Evolutionary conservation across 2,329 filamentous ascomycete genomes (phyloP), one percentile per base, ranked within the genome.

Genomic region (Aspergillus sp.): DNA sequence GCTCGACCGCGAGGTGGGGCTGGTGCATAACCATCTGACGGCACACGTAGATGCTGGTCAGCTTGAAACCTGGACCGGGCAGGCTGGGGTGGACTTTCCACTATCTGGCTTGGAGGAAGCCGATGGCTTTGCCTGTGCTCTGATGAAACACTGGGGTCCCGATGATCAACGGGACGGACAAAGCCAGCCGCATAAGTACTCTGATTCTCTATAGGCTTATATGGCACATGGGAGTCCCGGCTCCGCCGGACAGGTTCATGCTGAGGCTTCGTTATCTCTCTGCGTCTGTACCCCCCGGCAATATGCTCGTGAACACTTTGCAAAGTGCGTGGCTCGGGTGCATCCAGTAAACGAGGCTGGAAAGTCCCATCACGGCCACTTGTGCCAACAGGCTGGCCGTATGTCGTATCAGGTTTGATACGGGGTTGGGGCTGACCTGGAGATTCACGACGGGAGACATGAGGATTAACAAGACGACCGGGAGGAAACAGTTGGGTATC

Each of bases 161-260:
- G 68, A 30, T 69, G 61, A 55, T 72, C 71, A 68, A 77, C 64
- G 41, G 70, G 69, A 58, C 74, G 74, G 59, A 77, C 71, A 64
- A 78, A 77, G 60, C 71, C 76, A 62, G 77, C 72, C 13, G 75
- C 74, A 66, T 78, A 76, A 38, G 73, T 66, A 31, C 68, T 69
- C 48, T 70, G 71, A 49, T 66, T 69, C 25, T 64, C 62, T 38
- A 64, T 60, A 25, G 61, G 28, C 51, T 66, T 66, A 57, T 70
- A 63, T 38, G 63, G 51, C 38, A 68, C 55, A 56, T 59, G 62
- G 62, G 68, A 59, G 64, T 63, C 54, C 54, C 61, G 64, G 58
- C 46, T 59, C 34, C 60, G 60, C 62, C 64, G 67, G 49, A 56
- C 47, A n/a, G 66, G 52, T 3, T 56, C 47, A 45, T 23, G 41